Evolutionary conservation across 352 stramenopile species (phyloP), one percentile per base, ranked within the genome.

Genomic region (Blastocystis sp.): DNA sequence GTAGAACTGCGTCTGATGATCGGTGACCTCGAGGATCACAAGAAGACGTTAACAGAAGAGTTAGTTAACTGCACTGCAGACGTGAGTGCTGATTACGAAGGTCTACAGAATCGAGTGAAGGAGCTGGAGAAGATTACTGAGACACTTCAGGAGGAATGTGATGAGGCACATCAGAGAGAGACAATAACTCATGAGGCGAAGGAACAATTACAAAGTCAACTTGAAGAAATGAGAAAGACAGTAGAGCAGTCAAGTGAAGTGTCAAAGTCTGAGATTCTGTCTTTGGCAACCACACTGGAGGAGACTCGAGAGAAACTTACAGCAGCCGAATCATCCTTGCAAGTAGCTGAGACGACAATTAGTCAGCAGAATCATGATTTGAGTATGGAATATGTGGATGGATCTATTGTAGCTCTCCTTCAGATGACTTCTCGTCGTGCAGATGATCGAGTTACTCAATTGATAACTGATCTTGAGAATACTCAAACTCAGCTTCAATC

Each of bases 361-460:
- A 35, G 21, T 42, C 1, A 69, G 3, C 1, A 69, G 19, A 5
- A 35, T 1, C 14, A 69, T 32, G 59, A 69, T 12, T 21, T 32
- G 24, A 69, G 14, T 19, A 37, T 42, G 59, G 1, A 14, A 42
- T 32, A 21, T 7, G 57, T 37, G 57, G 57, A 7, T 24, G 37
- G 37, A 29, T 7, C 37, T 24, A 46, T 11, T 27, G 39, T 63
- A 80, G 69, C 35, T 29, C 6, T 80, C 4, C n/a, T 80, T 0
- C 69, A 80, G 69, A 19, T 80, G 21, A n/a, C 27, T 32, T 27
- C n/a, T 12, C 69, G 69, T 39, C 69, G 69, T 29, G 24, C 35
- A 5, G 69, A 80, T 54, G 69, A 80, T 63, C 11, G 57, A 29
- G 43, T 37, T 14, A 61, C 35, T n/a, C 69, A 80, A 54, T 27